These are phyloP conservation scores for Tardiomyces blankii DNA, from an alignment of 1,139 yeast genomes.

Conservation along the genomic window DNA sequence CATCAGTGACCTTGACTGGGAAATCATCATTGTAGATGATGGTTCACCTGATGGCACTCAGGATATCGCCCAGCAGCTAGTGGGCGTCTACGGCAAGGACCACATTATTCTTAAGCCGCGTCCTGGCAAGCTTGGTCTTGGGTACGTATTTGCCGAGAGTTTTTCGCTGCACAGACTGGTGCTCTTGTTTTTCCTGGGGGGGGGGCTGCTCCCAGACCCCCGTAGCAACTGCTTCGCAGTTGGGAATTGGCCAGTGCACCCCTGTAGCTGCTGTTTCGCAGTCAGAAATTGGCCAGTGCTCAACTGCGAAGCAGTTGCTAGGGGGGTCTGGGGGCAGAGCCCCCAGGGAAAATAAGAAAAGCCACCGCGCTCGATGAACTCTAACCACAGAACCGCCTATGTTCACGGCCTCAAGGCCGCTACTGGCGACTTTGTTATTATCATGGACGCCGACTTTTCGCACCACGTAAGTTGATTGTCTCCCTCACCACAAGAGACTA, in stretches of 20 bases:
- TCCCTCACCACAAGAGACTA: too few relatives aligned
- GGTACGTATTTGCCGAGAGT: conserved; percentile 20
- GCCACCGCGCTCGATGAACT: background rate
- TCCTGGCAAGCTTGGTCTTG: conserved; percentile 71
- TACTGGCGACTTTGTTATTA: conserved; percentile 65
- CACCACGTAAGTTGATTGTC: conserved; percentile 35
- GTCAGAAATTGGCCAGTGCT: too few relatives aligned
- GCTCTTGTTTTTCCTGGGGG: too few relatives aligned
- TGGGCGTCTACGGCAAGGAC: conserved; percentile 49
- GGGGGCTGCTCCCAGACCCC: too few relatives aligned
- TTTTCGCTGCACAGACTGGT: too few relatives aligned
- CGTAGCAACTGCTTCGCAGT: too few relatives aligned
- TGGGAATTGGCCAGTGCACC: too few relatives aligned
- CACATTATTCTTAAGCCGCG: conserved; percentile 62
- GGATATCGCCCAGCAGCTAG: conserved; percentile 56
- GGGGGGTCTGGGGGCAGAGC: too few relatives aligned
- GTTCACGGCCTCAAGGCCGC: conserved; percentile 68
- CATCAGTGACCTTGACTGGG: conserved; percentile 47
- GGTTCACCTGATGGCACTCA: conserved; percentile 80
- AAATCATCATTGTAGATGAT: conserved; percentile 69
- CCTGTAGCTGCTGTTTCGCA: too few relatives aligned
- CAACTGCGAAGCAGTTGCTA: too few relatives aligned
- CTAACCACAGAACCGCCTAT: conserved; percentile 43
- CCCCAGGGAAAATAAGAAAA: too few relatives aligned
- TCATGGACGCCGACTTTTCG: conserved; percentile 82